Conservation (phyloP, 805 yeast genomes). For the Lipomyces yamanashiensis region DNA sequence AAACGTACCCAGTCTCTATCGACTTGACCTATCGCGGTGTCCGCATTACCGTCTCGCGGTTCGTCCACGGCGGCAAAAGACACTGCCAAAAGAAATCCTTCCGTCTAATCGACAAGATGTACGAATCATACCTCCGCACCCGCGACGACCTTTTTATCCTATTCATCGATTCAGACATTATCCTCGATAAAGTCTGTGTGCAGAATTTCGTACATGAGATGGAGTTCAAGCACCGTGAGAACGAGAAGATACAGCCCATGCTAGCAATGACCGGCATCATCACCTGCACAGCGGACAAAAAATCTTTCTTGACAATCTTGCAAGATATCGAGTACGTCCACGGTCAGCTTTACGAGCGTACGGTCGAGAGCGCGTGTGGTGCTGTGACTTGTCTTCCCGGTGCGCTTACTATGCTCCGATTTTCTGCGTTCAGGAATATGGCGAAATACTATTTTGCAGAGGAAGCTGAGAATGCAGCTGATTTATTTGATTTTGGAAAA, state of each 20-base stretch:
- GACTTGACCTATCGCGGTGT: slow-evolving; percentile 25
- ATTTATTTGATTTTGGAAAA: slow-evolving; percentile 34
- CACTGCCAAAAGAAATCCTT: slow-evolving; percentile 33
- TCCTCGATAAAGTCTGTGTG: slow-evolving; percentile 30
- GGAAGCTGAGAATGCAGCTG: slow-evolving; percentile 29
- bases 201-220: slow-evolving; percentile 29
- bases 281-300: slow-evolving; percentile 32
- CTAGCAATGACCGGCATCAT: slow-evolving; percentile 36
- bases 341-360: slow-evolving; percentile 33
- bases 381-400: slow-evolving; percentile 35
- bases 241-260: slow-evolving; percentile 17
- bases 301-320: slow-evolving; percentile 19
- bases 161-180: slow-evolving; percentile 33
- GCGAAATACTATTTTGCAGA: slow-evolving; percentile 33
- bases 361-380: slow-evolving; percentile 34
- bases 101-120: slow-evolving; percentile 28
- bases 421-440: slow-evolving; percentile 30
- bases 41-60: slow-evolving; percentile 32
- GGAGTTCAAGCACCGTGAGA: slow-evolving; percentile 20
- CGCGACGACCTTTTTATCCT: slow-evolving; percentile 32
- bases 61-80: slow-evolving; percentile 33
- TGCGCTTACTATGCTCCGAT: slow-evolving; percentile 35
- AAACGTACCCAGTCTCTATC: slow-evolving; percentile 25
- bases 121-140: slow-evolving; percentile 9
- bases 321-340: slow-evolving; percentile 35